Base-by-base conservation (phyloP, 148 eudicot genomes). In the Persicaria maculosa region DNA sequence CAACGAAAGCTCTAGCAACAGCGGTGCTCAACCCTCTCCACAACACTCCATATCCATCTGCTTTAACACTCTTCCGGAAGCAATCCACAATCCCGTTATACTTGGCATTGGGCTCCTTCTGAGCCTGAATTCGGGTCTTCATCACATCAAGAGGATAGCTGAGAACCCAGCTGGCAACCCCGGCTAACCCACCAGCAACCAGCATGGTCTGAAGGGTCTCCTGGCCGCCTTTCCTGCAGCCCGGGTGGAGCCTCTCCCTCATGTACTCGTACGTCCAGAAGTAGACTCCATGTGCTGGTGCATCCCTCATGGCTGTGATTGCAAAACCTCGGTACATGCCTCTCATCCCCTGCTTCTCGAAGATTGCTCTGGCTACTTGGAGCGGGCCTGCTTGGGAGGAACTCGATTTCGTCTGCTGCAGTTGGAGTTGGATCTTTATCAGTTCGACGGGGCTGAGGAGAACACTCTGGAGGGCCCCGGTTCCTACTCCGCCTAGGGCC, bases 141-240 rank as follows among this genome's bases (percentile, higher is more conserved):
- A 91, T 44, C 75, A 92, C 99, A 76, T 92, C 99, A 74, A 90
- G 78, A 7, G 97, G 99, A 54, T 95, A 95, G 79, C 97, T 89
- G 40, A 76, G 58, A 16, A 89, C 72, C 99, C 97, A 92, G 80
- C 94, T 92, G 3, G 90, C 88, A 6, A 89, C 96, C 9, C 97
- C 97, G 0, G 98, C 98, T 6, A 92, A 85, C 6, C 98, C 98
- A 4, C 97, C 97, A 0, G 98, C 93, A 0, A 92, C 55, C 43
- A 95, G 86, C 93, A 95, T 95, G 0, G 98, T 95, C n/a, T 53
- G 61, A 19, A 87, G 76, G 25, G 71, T 84, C 78, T 92, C 99
- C 50, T 89, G 89, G 14, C 94, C 97, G 7, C 59, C 79, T 55
- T 53, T 86, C 15, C 97, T 79, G 72, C 99, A 96, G 6, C 97